Evolutionary conservation across 2,329 filamentous ascomycete genomes (phyloP), one percentile per base, ranked within the genome.

Genomic region (Emericellopsis cladophorae): DNA sequence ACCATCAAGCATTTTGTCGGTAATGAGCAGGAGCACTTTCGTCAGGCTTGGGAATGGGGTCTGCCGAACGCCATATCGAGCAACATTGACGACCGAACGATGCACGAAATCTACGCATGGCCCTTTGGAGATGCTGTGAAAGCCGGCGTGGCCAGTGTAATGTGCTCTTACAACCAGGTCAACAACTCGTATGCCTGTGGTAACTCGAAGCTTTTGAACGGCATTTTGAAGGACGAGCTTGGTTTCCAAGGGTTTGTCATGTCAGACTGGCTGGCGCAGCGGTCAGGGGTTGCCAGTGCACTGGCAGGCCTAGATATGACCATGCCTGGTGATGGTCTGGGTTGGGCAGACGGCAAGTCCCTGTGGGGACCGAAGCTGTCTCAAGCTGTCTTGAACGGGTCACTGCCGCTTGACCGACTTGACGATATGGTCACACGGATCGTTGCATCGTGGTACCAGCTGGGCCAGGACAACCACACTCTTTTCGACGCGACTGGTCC

Each of bases 371-470:
- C 84, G 70, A 87, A 88, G 45, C 68, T 95, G 31, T 89, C 82
- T 0, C 78, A 75, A 42, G 76, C 87, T 5, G 76, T 89, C 2
- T 64, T 95, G 24, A 95, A 95, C 48, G 81, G 81, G 3, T 90
- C 86, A 2, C 63, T 95, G 0, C 88, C 89, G 0, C 63, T 92
- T 35, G 77, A 83, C 12, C 72, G 89, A 24, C 59, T 95, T 12
- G 83, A 95, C 48, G 89, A 95, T 54, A 94, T 95, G 87, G 84
- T 76, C 0, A 81, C 85, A 1, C 76, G 89, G 11, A 77, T 95
- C 46, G 86, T 95, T 1, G 89, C 89, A 1, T 75, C 88, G 0
- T 95, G 87, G 83, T 95, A 93, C 54, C 85, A 92, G 56, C 65
- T 92, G 18, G 83, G 85, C 0, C 83, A 95, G 54, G 84, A 87